phyloP scores from a whole-genome alignment of 305 asterid species.

The Galium porrigens region DNA sequence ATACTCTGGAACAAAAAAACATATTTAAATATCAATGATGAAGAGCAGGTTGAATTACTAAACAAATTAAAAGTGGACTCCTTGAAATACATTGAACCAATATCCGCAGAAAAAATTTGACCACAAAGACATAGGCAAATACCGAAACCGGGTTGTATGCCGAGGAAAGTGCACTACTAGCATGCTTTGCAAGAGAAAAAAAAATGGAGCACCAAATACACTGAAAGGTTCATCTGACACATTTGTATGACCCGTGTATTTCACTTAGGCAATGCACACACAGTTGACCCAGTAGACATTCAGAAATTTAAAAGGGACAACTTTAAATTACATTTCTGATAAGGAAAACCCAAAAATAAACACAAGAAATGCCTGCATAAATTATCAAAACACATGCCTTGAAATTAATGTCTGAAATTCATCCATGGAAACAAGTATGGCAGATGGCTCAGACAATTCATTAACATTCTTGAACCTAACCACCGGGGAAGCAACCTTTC shows the following conservation, averaged over 20 bases:
- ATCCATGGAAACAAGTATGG: slow-evolving; percentile 51
- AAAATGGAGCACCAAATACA: neutral
- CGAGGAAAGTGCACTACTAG: neutral
- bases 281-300: neutral
- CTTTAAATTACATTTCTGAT: neutral
- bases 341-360: neutral
- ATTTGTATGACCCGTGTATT: neutral
- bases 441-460: slow-evolving; percentile 43
- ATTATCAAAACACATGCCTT: slow-evolving; percentile 40
- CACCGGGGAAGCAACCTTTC: slow-evolving; percentile 65
- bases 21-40: slow-evolving; percentile 2
- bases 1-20: slow-evolving; percentile 36
- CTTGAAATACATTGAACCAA: neutral
- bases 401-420: slow-evolving; percentile 59
- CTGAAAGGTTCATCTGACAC: neutral
- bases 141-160: neutral
- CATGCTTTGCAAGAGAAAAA: neutral
- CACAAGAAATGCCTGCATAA: slow-evolving; percentile 6
- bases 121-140: neutral
- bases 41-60: slow-evolving; percentile 20
- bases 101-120: neutral
- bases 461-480: slow-evolving; percentile 38
- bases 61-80: slow-evolving; percentile 2
- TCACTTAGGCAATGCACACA: neutral
- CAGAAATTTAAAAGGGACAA: neutral